phyloP scores from a whole-genome alignment of 257 asterid species.

The Cynanchum wilfordii region DNA sequence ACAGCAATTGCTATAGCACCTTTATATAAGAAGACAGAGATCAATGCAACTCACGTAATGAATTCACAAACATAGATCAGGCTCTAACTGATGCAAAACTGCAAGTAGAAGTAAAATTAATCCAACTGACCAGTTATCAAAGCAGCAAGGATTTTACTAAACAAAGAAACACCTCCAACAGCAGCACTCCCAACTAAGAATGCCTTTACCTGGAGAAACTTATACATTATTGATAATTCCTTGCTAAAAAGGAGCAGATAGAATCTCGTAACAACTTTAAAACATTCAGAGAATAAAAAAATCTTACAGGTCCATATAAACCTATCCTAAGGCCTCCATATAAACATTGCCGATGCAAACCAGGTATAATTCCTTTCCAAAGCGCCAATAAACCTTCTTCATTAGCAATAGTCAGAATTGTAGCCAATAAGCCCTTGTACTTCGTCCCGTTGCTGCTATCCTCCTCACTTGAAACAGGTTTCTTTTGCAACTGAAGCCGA shows the following conservation, averaged over 20 bases:
- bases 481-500: constrained; percentile 88
- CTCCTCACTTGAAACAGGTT: constrained; percentile 44
- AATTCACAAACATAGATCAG: constrained; percentile 1
- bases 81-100: background rate
- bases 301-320: constrained; percentile 73
- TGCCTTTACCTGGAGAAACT: constrained; percentile 56
- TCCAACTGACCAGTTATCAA: constrained; percentile 62
- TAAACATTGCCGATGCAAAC: constrained; percentile 81
- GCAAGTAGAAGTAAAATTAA: background rate
- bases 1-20: constrained; percentile 93
- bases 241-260: background rate
- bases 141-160: constrained; percentile 77
- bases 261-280: background rate
- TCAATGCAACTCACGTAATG: constrained; percentile 7
- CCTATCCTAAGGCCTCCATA: constrained; percentile 91
- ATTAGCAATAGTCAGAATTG: constrained; percentile 67
- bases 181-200: constrained; percentile 50
- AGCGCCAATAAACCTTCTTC: constrained; percentile 81
- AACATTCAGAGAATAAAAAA: background rate
- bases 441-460: constrained; percentile 41
- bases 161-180: constrained; percentile 58
- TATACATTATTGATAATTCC: background rate
- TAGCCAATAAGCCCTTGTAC: constrained; percentile 70
- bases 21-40: constrained; percentile 26
- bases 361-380: constrained; percentile 89